Base-by-base conservation (phyloP, 23 red algal species). In the Chondrus crispus region DNA sequence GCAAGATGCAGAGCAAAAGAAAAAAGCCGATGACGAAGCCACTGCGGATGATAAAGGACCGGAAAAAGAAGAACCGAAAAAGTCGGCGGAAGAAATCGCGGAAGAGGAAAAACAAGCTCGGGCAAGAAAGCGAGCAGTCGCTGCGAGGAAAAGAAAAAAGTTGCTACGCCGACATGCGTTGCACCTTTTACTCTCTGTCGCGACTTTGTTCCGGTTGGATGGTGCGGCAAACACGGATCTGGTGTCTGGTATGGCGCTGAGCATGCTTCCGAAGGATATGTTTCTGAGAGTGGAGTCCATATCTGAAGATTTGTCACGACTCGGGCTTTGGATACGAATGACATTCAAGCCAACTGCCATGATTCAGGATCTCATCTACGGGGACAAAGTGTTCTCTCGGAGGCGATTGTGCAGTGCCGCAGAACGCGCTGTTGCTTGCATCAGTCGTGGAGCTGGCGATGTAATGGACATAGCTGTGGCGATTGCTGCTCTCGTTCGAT, bases 131-230 rank as follows among this genome's bases (percentile, higher is more conserved):
- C 48, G 87, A 38, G 80, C 42, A 53, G 28, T 68, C 6, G 60
- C 46, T 26, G 72, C 52, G 1, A n/a, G 20, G 72, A 74, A 63
- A 29, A 75, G 74, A 81, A 77, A 45, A 33, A 62, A 45, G 40
- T 45, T 79, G 13, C 77, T 71, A 37, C 77, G 79, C 43, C 19
- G 48, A 29, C 89, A 92, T 54, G n/a, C 89, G 0, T 46, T 76
- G 20, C 89, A 92, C 62, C 13, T 92, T 16, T 13, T 74, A 22
- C 46, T 92, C 14, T 68, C 48, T n/a, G 47, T 51, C 4, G 62
- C 89, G 12, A 55, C 71, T 58, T 69, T 84, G 79, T 12, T 92
- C 18, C 79, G 89, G 33, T 60, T 81, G 26, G 89, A 92, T 44
- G 46, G 1, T n/a, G 89, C 89, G 18, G 89, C 89, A 12, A 48